Evolutionary conservation across 768 basidiomycete species (phyloP).

Genomic region (Botryobasidium botryosum): DNA sequence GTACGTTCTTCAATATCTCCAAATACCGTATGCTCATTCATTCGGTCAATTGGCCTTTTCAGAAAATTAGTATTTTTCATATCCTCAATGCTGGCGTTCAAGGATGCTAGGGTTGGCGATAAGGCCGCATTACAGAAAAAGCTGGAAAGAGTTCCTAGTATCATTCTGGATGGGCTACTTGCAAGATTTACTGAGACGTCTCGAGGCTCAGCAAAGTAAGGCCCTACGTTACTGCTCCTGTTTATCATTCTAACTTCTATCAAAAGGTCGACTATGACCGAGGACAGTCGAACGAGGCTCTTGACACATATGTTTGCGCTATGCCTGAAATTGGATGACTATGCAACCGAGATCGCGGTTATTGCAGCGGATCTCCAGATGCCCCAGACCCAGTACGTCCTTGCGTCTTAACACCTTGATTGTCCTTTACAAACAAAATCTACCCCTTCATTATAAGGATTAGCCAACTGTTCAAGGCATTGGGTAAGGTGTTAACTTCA

Average conservation of each 20-base stretch:
- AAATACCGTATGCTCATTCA: not conserved
- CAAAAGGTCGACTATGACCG: not conserved
- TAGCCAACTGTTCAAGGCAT: too few relatives aligned
- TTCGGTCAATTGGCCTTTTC: not conserved
- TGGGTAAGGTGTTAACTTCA: too few relatives aligned
- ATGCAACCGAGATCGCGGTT: not conserved
- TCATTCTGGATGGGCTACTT: conserved; percentile 57
- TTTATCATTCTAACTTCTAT: not conserved
- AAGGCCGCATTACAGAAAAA: conserved; percentile 39
- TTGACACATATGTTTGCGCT: not conserved
- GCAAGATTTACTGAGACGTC: conserved; percentile 65
- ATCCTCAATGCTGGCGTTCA: conserved; percentile 60
- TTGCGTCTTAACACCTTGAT: too few relatives aligned
- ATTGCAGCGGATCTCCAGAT: not conserved
- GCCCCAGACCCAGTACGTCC: not conserved
- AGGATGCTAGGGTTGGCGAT: conserved; percentile 21
- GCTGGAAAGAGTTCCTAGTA: conserved; percentile 38
- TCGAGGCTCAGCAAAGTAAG: conserved; percentile 48
- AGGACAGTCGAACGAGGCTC: not conserved
- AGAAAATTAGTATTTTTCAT: conserved; percentile 72
- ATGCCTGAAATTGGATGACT: not conserved
- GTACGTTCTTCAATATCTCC: conserved; percentile 26
- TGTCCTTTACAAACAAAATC: too few relatives aligned
- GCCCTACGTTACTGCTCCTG: not conserved
- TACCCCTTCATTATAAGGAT: too few relatives aligned